These are phyloP conservation scores for Nitzschia putrida DNA, from an alignment of 108 stramenopile species.

Conservation along the genomic window DNA sequence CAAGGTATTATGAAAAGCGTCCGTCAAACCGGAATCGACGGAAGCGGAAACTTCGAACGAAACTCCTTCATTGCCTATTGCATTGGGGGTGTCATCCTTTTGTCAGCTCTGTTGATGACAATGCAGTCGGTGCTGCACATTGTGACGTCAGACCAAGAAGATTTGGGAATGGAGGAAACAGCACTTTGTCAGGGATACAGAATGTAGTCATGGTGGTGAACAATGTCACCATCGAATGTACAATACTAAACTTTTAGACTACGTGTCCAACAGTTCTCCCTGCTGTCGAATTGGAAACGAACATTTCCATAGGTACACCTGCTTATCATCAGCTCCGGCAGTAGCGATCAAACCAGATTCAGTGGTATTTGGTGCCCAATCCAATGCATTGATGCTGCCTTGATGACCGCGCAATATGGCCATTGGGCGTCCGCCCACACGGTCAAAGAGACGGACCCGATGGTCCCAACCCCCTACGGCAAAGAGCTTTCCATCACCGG, in stretches of 20 bases:
- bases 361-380: constrained; percentile 70
- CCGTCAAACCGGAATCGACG: constrained; percentile 25
- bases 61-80: constrained; percentile 93
- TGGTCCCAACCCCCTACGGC: constrained; percentile 88
- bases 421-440: constrained; percentile 55
- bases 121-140: constrained; percentile 58
- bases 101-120: constrained; percentile 86
- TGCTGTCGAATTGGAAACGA: neutral
- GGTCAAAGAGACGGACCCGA: constrained; percentile 68
- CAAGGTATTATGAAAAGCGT: constrained; percentile 78
- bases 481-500: constrained; percentile 67
- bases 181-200: constrained; percentile 48
- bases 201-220: constrained; percentile 13
- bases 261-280: too few relatives aligned
- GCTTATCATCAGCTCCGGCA: constrained; percentile 57
- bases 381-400: constrained; percentile 65
- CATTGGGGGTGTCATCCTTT: constrained; percentile 89
- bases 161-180: constrained; percentile 9
- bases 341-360: constrained; percentile 72
- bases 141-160: constrained; percentile 14
- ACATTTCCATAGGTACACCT: constrained; percentile 66
- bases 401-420: constrained; percentile 64
- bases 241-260: neutral
- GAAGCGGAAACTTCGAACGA: constrained; percentile 72
- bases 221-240: neutral